Evolutionary conservation across 2,329 filamentous ascomycete genomes (phyloP), one percentile per base, ranked within the genome.

Genomic region (Sporothrix curviconia): DNA sequence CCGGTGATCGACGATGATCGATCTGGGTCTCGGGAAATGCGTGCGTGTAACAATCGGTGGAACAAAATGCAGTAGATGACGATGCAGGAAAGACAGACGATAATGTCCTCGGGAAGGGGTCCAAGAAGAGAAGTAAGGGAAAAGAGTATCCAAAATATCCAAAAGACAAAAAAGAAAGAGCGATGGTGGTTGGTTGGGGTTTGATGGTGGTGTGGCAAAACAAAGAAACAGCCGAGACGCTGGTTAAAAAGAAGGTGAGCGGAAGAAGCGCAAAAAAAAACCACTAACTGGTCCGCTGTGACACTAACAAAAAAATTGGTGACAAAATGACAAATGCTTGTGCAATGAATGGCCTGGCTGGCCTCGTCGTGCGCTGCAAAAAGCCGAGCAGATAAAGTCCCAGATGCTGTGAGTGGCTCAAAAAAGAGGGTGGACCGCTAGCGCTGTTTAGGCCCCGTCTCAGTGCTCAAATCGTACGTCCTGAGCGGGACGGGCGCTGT

Each of bases 121-220:
- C 25, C 6, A 19, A 37, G 36, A 53, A 19, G 36, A 30, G 32
- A 40, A 24, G 5, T 17, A 24, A 54, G 17, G 17, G 15, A 36
- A 36, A 19, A 19, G 36, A 43, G 34, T 44, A 17, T 46, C 40
- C n/a, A 46, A 55, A 55, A 43, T 34, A 15, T 24, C 19, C 36
- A 50, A 50, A 51, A 28, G 22, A n/a, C 11, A 51, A 39, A 37
- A 28, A 15, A 19, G 36, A 51, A 39, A 28, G 36, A 15, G 19
- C 19, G n/a, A 11, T 15, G 22, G 34, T 51, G 49, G 49, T 51
- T 51, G 49, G 49, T 40, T 28, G 34, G 44, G 44, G 49, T n/a
- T n/a, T n/a, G n/a, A n/a, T n/a, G n/a, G 28, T 7, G 7, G 15
- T 40, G 49, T 51, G 49, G 49, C 49, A 17, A 51, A 51, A 7